Conservation (phyloP, 306 rosid genomes). For the Cicer pinnatifidum region DNA sequence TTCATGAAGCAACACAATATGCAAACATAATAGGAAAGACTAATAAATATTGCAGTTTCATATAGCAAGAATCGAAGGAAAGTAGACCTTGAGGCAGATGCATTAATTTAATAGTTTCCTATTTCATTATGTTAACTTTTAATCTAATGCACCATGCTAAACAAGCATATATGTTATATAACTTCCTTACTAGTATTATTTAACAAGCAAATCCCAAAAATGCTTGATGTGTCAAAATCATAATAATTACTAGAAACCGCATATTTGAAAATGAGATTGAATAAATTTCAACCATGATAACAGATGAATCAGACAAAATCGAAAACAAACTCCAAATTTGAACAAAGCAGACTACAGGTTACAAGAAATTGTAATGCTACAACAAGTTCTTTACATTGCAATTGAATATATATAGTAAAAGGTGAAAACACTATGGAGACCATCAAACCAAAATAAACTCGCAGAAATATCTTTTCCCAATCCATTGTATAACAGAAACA, state of each 20-base stretch:
- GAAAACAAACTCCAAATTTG: constrained; percentile 11
- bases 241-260: neutral
- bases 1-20: neutral
- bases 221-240: neutral
- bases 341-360: neutral
- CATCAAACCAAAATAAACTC: neutral
- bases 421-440: neutral
- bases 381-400: neutral
- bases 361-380: neutral
- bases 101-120: neutral
- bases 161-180: neutral
- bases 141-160: neutral
- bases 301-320: constrained; percentile 4
- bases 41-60: constrained; percentile 1
- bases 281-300: neutral
- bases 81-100: neutral
- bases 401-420: neutral
- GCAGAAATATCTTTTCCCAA: neutral
- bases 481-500: constrained; percentile 2
- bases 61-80: neutral
- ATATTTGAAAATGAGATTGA: neutral
- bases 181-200: neutral
- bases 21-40: constrained; percentile 1
- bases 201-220: neutral
- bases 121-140: constrained; percentile 7